Evolutionary conservation across 23 red algal genomes (phyloP).

Genomic region (Porphyridium purpureum): DNA sequence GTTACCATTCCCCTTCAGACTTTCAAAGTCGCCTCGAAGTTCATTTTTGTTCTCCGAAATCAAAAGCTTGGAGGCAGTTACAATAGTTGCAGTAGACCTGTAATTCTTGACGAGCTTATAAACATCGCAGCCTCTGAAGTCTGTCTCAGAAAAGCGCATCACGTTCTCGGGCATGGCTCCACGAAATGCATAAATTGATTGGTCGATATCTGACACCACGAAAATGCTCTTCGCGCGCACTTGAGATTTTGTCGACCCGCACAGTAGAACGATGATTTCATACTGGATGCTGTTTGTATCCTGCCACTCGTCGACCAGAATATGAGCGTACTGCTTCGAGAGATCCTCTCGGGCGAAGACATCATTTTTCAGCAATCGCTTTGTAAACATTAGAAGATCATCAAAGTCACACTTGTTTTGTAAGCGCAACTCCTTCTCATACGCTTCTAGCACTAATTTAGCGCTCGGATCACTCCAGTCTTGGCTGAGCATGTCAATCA

Average conservation of each 20-base stretch:
- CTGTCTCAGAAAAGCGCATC: slow-evolving; percentile 14
- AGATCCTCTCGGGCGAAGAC: slow-evolving; percentile 11
- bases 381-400: slow-evolving; percentile 40
- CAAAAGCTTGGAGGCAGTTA: slow-evolving; percentile 22
- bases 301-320: slow-evolving; percentile 81
- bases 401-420: slow-evolving; percentile 66
- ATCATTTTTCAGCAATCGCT: slow-evolving; percentile 12
- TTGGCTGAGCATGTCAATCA: too few relatives aligned
- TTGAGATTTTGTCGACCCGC: background rate
- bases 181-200: slow-evolving; percentile 74
- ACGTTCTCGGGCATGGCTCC: slow-evolving; percentile 35
- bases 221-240: too few relatives aligned
- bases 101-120: slow-evolving; percentile 37
- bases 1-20: too few relatives aligned
- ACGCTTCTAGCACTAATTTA: too few relatives aligned
- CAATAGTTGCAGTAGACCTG: slow-evolving; percentile 31
- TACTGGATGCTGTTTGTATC: slow-evolving; percentile 64
- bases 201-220: slow-evolving; percentile 55
- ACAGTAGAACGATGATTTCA: slow-evolving; percentile 34
- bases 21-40: too few relatives aligned
- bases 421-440: slow-evolving; percentile 26
- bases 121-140: slow-evolving; percentile 11
- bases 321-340: slow-evolving; percentile 19
- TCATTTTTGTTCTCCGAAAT: slow-evolving; percentile 33
- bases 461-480: too few relatives aligned